Conservation (phyloP, 176 grass and related monocot species). For the Eremochloa ophiuroides region DNA sequence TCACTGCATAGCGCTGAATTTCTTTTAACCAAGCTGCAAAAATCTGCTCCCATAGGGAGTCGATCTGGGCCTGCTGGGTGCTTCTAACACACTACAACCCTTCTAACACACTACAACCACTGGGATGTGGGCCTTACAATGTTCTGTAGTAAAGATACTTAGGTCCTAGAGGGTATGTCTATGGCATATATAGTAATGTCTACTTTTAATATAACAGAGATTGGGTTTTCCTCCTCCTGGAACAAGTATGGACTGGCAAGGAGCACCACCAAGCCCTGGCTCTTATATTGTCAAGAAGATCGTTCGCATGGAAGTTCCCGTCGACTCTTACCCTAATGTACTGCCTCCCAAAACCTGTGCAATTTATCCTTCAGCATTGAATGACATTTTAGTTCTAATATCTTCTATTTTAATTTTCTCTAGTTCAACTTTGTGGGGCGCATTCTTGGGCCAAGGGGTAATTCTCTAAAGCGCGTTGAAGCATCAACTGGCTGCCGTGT, state of each 20-base stretch:
- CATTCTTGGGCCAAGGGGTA: constrained; percentile 70
- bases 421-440: constrained; percentile 96
- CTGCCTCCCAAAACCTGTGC: neutral
- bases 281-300: constrained; percentile 88
- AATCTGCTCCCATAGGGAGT: neutral
- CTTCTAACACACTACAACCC: neutral
- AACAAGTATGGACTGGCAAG: constrained; percentile 87
- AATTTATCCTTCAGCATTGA: constrained; percentile 7
- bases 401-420: constrained; percentile 11
- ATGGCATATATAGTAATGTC: neutral
- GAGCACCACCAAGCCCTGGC: constrained; percentile 58
- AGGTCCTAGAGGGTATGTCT: neutral
- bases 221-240: constrained; percentile 59
- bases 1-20: too few relatives aligned
- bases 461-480: constrained; percentile 85
- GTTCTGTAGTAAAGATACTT: constrained; percentile 28
- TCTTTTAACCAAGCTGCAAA: neutral
- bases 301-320: constrained; percentile 84
- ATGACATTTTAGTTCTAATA: constrained; percentile 4
- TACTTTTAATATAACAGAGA: constrained; percentile 43
- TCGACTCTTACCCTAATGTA: constrained; percentile 82
- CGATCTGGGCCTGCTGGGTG: neutral
- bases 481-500: constrained; percentile 82
- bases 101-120: neutral
- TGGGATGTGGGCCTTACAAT: neutral